Base-by-base conservation (phyloP, 177 flowering plant genomes). In the Tripterygium wilfordii region DNA sequence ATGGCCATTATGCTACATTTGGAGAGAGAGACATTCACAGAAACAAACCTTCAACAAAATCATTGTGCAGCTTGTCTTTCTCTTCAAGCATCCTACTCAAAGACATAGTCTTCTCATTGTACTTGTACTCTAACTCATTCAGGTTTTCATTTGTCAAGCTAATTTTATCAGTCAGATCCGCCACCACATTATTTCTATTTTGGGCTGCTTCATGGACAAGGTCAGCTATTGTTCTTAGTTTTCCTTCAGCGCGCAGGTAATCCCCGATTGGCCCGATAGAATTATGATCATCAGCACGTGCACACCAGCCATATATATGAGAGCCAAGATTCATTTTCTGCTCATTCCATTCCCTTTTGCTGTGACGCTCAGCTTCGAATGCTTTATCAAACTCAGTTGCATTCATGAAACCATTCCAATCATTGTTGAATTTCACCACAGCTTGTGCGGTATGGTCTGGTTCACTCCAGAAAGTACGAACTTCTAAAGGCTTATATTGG, bases 221-320 rank as follows among this genome's bases (percentile, higher is more conserved):
- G 31, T 67, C 74, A 14, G 69, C 24, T 5, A 86, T 51, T 4
- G 91, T 82, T 47, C 67, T 78, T 24, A 87, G 45, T 47, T 63
- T 59, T 42, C 85, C 80, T 8, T 58, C 65, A 30, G 26, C 17
- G 5, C 83, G 83, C 18, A 87, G 78, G 42, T 72, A 78, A 15
- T 78, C 78, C 23, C 88, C 92, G 7, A 83, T 56, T 10, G 65
- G 60, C 22, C 86, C 85, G 7, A 65, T 63, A 8, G 72, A 54
- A 9, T 60, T 19, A 56, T 68, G 75, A 63, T 87, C 96, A 58
- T 73, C 92, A 3, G 63, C 75, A 13, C 87, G 67, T 3, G 96
- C 92, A 55, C 66, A 56, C 96, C 96, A 87, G 6, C 89, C 92
- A 65, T 83, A 84, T 4, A 61, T 49, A 46, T 45, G 53, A 27